phyloP scores from a whole-genome alignment of 257 asterid genomes.

The Gentiana dahurica region DNA sequence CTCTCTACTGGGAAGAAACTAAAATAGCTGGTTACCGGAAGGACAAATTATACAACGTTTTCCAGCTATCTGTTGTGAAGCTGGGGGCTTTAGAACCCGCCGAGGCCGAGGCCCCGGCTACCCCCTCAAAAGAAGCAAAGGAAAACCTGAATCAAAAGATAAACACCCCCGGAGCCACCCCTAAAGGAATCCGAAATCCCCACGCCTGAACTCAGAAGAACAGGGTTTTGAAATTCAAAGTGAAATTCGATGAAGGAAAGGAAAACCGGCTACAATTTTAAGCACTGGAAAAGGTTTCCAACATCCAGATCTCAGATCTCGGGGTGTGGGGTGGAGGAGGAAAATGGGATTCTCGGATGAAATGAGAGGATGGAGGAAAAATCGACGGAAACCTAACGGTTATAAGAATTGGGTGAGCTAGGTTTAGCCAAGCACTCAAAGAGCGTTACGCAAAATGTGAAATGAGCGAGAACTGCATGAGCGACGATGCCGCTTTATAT shows the following conservation, averaged over 20 bases:
- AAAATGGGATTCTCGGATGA: not conserved
- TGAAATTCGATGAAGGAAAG: not conserved
- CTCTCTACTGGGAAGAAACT: too few relatives aligned
- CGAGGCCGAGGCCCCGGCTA: slow-evolving; percentile 99
- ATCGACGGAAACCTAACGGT: slow-evolving; percentile 37
- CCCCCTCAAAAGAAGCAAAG: slow-evolving; percentile 99
- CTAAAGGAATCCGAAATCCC: slow-evolving; percentile 53
- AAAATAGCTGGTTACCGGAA: not conserved
- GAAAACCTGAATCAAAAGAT: slow-evolving; percentile 54
- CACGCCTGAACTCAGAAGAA: slow-evolving; percentile 94
- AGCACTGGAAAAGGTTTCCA: slow-evolving; percentile 24
- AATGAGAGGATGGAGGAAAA: not conserved
- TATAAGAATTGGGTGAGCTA: slow-evolving; percentile 4
- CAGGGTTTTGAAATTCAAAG: slow-evolving; percentile 6
- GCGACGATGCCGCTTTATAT: slow-evolving; percentile 37
- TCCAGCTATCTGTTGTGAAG: slow-evolving; percentile 33
- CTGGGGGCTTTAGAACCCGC: slow-evolving; percentile 99
- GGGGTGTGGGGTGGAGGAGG: not conserved
- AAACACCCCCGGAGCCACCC: slow-evolving; percentile 34
- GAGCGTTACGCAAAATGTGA: slow-evolving; percentile 22
- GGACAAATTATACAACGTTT: not conserved
- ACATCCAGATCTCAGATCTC: slow-evolving; percentile 43
- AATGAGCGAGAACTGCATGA: slow-evolving; percentile 77
- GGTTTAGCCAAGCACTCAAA: slow-evolving; percentile 3
- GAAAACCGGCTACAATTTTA: slow-evolving; percentile 20